Conservation (phyloP, 1,139 yeast species). For the Saccharomyces pastorianus region DNA sequence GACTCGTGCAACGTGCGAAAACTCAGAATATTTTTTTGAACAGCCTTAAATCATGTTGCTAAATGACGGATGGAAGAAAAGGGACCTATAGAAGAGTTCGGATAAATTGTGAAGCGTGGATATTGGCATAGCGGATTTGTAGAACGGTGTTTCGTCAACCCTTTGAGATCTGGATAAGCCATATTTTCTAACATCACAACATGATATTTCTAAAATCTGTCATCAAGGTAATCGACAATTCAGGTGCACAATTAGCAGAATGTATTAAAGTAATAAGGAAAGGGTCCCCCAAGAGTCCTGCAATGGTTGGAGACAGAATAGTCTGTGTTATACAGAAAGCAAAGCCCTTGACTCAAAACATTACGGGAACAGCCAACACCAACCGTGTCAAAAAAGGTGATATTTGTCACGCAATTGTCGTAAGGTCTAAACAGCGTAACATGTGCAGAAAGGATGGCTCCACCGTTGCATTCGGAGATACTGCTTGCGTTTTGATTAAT, state of each 20-base stretch:
- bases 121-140: not conserved
- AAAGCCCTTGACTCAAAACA: constrained; percentile 54
- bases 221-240: constrained; percentile 84
- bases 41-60: not conserved
- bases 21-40: no score
- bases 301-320: constrained; percentile 81
- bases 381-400: constrained; percentile 92
- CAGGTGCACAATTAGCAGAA: constrained; percentile 92
- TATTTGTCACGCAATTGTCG: constrained; percentile 90
- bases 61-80: not conserved
- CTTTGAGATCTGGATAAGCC: not conserved
- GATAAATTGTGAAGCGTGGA: not conserved
- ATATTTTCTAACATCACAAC: constrained; percentile 3
- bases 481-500: constrained; percentile 91
- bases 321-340: constrained; percentile 95
- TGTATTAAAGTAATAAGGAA: constrained; percentile 93
- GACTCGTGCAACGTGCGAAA: not conserved
- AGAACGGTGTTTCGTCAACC: not conserved
- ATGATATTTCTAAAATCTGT: constrained; percentile 89
- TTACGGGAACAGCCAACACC: constrained; percentile 60
- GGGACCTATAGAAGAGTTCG: not conserved
- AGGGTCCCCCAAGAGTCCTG: constrained; percentile 71
- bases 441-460: constrained; percentile 77
- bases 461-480: constrained; percentile 81
- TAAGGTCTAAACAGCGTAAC: constrained; percentile 82